A percentile compares a stretch with the other conserved stretches of the same genome.
Conservation (phyloP, 2,329 filamentous ascomycete genomes). For the Trichoderma pleuroti region DNA sequence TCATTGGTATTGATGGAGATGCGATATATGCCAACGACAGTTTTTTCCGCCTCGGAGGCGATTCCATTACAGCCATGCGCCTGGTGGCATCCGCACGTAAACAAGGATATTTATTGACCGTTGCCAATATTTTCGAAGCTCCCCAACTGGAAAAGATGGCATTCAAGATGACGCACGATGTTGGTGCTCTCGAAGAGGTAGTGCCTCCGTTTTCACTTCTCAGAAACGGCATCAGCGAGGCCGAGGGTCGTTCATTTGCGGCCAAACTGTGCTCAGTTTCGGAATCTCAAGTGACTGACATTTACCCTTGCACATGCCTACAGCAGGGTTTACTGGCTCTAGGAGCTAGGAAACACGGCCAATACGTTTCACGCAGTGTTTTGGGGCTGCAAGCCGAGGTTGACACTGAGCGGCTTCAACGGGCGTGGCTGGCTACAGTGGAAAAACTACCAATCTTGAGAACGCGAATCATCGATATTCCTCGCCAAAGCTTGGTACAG, state of each 20-base stretch:
- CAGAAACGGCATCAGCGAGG: background rate
- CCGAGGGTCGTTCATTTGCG: background rate
- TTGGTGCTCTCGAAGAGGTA: background rate
- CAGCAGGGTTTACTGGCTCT: constrained; percentile 13
- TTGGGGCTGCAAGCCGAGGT: background rate
- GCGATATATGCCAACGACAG: constrained; percentile 32
- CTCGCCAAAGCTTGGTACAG: background rate
- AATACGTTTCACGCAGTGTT: constrained; percentile 10
- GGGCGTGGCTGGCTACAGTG: constrained; percentile 5
- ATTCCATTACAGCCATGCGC: constrained; percentile 40
- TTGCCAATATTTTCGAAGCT: background rate
- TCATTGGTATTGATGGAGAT: constrained; percentile 35
- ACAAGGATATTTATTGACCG: constrained; percentile 18
- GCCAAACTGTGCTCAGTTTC: background rate
- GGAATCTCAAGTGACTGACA: background rate
- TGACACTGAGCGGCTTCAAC: background rate
- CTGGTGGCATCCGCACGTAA: constrained; percentile 35
- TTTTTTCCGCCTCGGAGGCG: constrained; percentile 40
- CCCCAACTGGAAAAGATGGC: background rate
- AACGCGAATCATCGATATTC: constrained; percentile 6
- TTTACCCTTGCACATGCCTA: constrained; percentile 10
- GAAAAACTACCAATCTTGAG: constrained; percentile 5
- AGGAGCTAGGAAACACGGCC: background rate
- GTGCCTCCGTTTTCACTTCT: background rate
- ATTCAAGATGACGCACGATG: background rate